Evolutionary conservation across 305 asterid species (phyloP).

Genomic region (Stenogyne calaminthoides): DNA sequence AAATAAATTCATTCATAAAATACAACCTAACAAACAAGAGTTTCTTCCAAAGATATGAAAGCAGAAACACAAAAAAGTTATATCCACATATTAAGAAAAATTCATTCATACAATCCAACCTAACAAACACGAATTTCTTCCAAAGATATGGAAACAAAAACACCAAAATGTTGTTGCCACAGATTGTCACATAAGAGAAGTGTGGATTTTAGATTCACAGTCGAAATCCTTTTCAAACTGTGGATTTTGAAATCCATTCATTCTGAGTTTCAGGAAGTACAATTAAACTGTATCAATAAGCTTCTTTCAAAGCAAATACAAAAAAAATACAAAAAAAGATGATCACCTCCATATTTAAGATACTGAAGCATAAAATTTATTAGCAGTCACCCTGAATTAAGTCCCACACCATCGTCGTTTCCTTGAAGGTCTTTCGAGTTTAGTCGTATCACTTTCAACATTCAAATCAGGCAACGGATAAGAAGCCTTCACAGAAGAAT

Average conservation of each 20-base stretch:
- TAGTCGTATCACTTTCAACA: conserved; percentile 31
- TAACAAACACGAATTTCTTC: not conserved
- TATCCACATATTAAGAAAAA: not conserved
- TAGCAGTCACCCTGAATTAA: conserved; percentile 28
- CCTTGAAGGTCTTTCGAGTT: conserved; percentile 55
- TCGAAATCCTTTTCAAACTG: too few relatives aligned
- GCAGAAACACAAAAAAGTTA: not conserved
- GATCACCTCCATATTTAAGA: not conserved
- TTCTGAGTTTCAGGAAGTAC: not conserved
- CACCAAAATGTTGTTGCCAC: not conserved
- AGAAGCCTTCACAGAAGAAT: conserved; percentile 35
- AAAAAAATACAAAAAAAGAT: too few relatives aligned
- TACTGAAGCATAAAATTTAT: conserved; percentile 3
- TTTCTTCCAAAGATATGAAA: not conserved
- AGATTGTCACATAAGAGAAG: conserved; percentile 11
- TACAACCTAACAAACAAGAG: not conserved
- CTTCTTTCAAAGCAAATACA: not conserved
- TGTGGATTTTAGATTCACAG: too few relatives aligned
- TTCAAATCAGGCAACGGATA: conserved; percentile 29
- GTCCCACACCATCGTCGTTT: conserved; percentile 66
- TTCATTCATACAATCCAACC: not conserved
- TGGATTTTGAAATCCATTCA: too few relatives aligned
- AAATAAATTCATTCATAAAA: not conserved
- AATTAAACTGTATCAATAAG: not conserved
- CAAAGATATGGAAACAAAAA: not conserved